These are phyloP conservation scores for Alternaria tenuissima DNA, from an alignment of 2,329 filamentous ascomycete species.

Conservation along the genomic window DNA sequence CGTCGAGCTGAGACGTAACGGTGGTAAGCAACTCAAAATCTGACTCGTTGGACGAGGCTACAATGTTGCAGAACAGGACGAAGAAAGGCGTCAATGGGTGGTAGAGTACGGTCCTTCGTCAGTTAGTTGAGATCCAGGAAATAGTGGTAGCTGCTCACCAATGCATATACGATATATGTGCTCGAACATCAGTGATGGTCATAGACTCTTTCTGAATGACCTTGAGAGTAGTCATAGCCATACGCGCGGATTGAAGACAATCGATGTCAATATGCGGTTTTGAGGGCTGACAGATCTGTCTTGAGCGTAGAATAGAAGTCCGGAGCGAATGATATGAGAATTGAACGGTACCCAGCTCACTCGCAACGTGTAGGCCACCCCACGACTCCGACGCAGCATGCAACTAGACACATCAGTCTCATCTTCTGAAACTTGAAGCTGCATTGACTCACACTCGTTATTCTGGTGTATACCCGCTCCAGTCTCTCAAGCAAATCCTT, in stretches of 20 bases:
- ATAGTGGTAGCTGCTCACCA: slow-evolving; percentile 17
- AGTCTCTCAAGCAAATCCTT: slow-evolving; percentile 21
- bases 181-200: slow-evolving; percentile 18
- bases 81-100: slow-evolving; percentile 33
- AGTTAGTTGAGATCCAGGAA: background rate
- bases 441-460: slow-evolving; percentile 15
- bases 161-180: slow-evolving; percentile 28
- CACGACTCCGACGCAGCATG: slow-evolving; percentile 24
- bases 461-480: slow-evolving; percentile 20
- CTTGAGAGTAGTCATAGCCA: slow-evolving; percentile 27
- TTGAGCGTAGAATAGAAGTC: slow-evolving; percentile 30
- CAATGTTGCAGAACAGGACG: slow-evolving; percentile 32
- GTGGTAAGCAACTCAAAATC: slow-evolving; percentile 25
- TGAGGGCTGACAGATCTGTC: slow-evolving; percentile 25
- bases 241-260: slow-evolving; percentile 22
- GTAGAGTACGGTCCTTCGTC: slow-evolving; percentile 30
- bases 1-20: slow-evolving; percentile 24
- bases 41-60: slow-evolving; percentile 23
- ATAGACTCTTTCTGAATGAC: slow-evolving; percentile 22
- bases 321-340: slow-evolving; percentile 34
- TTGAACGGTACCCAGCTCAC: slow-evolving; percentile 28
- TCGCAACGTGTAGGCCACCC: slow-evolving; percentile 23
- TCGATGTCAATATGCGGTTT: slow-evolving; percentile 18
- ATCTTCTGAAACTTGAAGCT: background rate
- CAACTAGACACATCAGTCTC: slow-evolving; percentile 12